Base-by-base conservation (phyloP, 768 basidiomycete genomes). In the Lyophyllum semitale region DNA sequence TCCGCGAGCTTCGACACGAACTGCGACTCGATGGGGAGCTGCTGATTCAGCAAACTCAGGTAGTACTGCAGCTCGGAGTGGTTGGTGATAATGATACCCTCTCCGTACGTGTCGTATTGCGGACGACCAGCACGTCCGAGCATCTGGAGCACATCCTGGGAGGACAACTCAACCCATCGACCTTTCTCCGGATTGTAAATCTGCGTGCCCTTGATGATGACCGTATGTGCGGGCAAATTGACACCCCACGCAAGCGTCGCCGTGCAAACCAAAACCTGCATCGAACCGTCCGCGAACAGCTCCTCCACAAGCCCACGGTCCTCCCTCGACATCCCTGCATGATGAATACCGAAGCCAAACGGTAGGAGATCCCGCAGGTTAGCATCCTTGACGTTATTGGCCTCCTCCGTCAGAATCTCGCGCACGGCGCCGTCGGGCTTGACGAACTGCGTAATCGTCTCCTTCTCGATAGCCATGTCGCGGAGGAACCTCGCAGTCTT, bases 171-270 rank as follows among this genome's bases (percentile, higher is more conserved):
- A 4, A 91, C 89, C 97, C 97, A 99, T 4, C 91, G 86, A 18
- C 97, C 97, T 73, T 98, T 97, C 73, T 97, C 95, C 0, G 97
- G 97, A 70, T 97, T 98, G 74, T 98, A 99, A 58, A 98, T 95
- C 73, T 98, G 95, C 0, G 97, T 98, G n/a, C 97, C 97, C 70
- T 98, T 99, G 80, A 99, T 98, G 75, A 98, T 94, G 73, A 98
- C 96, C 8, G 93, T 90, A 60, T 98, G 97, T 1, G 95, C 96
- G 3, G 97, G 97, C 0, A 98, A 76, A 68, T 99, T 99, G 73
- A 99, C 96, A 76, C 96, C 97, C 97, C 97, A 99, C 0, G 97
- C 97, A 33, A 99, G 87, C 2, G 96, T 98, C 4, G 97, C 97
- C 0, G 97, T 99, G 68, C 93, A 97, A 41, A 97, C 93, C 23